phyloP scores from a whole-genome alignment of 331 rosid species.

The Rosa hybrid region DNA sequence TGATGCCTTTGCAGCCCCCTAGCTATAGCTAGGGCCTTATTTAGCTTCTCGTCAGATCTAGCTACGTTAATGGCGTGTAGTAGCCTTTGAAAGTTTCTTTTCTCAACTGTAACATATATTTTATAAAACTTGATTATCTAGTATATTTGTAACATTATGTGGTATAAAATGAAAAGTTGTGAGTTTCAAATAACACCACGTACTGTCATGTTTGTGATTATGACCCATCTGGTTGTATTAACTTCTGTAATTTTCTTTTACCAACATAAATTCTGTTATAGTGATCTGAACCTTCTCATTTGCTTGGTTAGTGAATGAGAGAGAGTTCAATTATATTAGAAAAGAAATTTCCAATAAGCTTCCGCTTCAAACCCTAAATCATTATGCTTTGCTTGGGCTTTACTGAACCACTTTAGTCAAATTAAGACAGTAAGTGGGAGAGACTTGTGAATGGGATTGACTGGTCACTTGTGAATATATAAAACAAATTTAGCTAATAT shows the following conservation, averaged over 20 bases:
- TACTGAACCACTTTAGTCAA: background rate
- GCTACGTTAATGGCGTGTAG: background rate
- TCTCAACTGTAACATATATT: background rate
- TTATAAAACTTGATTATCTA: background rate
- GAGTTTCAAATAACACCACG: background rate
- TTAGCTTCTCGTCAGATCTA: background rate
- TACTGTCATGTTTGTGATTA: no score
- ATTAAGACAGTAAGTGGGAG: background rate
- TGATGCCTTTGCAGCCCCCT: constrained; percentile 42
- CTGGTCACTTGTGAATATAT: background rate
- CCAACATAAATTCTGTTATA: no score
- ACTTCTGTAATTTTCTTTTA: no score
- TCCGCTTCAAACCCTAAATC: background rate
- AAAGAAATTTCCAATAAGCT: background rate
- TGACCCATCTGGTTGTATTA: no score
- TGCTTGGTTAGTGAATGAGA: background rate
- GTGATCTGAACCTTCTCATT: no score
- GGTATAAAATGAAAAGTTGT: background rate
- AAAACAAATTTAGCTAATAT: background rate
- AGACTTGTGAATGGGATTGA: background rate
- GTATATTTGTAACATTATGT: background rate
- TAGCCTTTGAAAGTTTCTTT: background rate
- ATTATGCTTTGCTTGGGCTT: background rate
- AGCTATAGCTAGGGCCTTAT: background rate
- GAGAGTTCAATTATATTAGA: background rate